Evolutionary conservation across 2,329 filamentous ascomycete genomes (phyloP).

Genomic region (Leptosphaerulina australis): DNA sequence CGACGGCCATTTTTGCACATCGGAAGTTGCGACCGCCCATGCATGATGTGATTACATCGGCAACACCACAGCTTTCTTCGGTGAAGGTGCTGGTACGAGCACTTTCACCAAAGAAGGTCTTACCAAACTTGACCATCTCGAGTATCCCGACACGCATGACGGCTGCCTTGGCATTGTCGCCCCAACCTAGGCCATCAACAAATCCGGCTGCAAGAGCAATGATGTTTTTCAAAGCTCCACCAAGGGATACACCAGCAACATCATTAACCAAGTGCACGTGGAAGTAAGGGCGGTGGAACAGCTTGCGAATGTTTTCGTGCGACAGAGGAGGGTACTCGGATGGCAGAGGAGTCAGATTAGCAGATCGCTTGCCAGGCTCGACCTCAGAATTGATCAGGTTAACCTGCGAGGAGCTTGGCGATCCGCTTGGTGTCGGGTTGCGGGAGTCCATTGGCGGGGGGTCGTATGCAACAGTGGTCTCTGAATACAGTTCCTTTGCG

Average conservation of each 20-base stretch:
- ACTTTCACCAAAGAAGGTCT: slow-evolving; percentile 86
- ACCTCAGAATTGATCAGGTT: slow-evolving; percentile 60
- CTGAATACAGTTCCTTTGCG: slow-evolving; percentile 92
- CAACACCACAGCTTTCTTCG: slow-evolving; percentile 94
- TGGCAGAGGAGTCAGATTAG: slow-evolving; percentile 76
- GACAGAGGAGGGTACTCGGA: slow-evolving; percentile 84
- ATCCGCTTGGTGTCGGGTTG: slow-evolving; percentile 65
- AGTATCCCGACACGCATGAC: slow-evolving; percentile 95
- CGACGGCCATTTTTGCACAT: slow-evolving; percentile 86
- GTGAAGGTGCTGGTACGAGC: slow-evolving; percentile 87
- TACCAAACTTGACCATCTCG: slow-evolving; percentile 96
- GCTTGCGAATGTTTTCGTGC: slow-evolving; percentile 78
- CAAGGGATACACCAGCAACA: slow-evolving; percentile 94
- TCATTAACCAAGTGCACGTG: slow-evolving; percentile 93
- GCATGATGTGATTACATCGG: slow-evolving; percentile 93
- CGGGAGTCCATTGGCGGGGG: slow-evolving; percentile 87
- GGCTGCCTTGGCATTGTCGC: slow-evolving; percentile 98
- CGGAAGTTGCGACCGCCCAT: slow-evolving; percentile 91
- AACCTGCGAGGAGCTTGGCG: slow-evolving; percentile 56
- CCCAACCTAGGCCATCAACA: slow-evolving; percentile 94
- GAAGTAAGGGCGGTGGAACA: slow-evolving; percentile 98
- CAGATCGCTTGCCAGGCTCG: slow-evolving; percentile 64
- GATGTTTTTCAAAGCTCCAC: slow-evolving; percentile 95
- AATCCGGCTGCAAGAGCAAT: slow-evolving; percentile 94
- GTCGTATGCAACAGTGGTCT: slow-evolving; percentile 96